Base-by-base conservation (phyloP, 2,329 filamentous ascomycete species). In the Exophiala lecanii-corni region DNA sequence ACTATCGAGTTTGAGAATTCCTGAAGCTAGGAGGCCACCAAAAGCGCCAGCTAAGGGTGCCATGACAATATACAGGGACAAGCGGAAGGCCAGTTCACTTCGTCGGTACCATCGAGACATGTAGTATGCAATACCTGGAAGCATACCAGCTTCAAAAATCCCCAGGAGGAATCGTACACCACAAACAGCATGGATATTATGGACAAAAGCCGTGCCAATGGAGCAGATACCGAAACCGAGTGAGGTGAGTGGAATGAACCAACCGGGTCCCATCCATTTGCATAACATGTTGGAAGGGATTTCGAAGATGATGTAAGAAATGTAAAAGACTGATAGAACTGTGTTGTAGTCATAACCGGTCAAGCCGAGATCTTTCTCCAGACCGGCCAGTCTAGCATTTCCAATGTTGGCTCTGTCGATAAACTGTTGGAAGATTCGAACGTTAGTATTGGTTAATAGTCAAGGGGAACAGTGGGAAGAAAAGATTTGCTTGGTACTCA, bases 81-180 rank as follows among this genome's bases (percentile, higher is more conserved):
- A 66, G 0, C 82, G 73, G 59, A 85, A 85, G 0, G 78, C 74
- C 4, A 87, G 66, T 61, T 88, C 83, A 37, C 73, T 74, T 21
- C 79, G 70, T n/a, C 81, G 70, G 53, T 86, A 87, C 82, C 82
- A 87, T 39, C 82, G 69, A 1, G 76, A 53, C 33, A 57, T 39
- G 55, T 86, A 87, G 62, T 86, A 88, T 0, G 82, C 81, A 30
- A 86, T 84, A 0, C 84, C 83, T 0, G 84, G 84, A 41, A 87
- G 62, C 75, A 88, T 79, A 5, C 83, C 84, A 0, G 84, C 80
- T 62, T 89, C 84, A 36, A 54, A 55, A 9, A 56, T 18, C 7
- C 79, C 79, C 0, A 86, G 71, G 0, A 86, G 51, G 53, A 87
- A 86, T 4, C 84, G 76, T 0, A 86, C 81, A 10, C 71, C 81